phyloP scores from a whole-genome alignment of 1,284 basidiomycete genomes.

The Austropuccinia psidii region DNA sequence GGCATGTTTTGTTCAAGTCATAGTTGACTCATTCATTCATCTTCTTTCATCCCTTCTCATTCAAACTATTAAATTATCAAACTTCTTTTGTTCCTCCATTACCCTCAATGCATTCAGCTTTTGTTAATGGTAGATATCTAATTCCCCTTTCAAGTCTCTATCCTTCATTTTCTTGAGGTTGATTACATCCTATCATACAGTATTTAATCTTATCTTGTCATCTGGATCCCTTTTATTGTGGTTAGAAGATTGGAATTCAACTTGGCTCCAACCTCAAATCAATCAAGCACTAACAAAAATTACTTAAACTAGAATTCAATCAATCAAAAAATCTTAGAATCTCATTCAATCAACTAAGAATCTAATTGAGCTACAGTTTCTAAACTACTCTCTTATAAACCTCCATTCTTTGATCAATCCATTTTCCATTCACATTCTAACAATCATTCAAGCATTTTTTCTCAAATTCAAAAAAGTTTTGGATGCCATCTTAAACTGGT shows the following conservation, averaged over 20 bases:
- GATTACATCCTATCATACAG: constrained; percentile 77
- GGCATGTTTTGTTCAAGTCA: neutral
- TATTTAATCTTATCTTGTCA: constrained; percentile 76
- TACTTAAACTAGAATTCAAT: constrained; percentile 38
- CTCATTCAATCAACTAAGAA: constrained; percentile 39
- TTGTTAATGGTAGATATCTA: constrained; percentile 62
- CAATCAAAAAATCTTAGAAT: constrained; percentile 45
- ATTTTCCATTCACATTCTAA: constrained; percentile 28
- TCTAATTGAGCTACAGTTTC: neutral
- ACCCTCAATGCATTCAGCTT: constrained; percentile 56
- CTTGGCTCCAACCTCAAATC: constrained; percentile 75
- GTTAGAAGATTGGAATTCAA: constrained; percentile 85
- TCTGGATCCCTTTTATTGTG: constrained; percentile 90
- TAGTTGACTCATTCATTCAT: constrained; percentile 8
- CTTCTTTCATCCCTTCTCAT: constrained; percentile 5
- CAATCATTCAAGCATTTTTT: too few species aligned
- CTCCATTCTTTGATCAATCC: neutral
- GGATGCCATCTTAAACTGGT: constrained; percentile 17
- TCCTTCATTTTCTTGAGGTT: constrained; percentile 59
- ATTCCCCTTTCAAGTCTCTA: constrained; percentile 84
- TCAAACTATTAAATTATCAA: neutral
- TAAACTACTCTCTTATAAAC: constrained; percentile 22
- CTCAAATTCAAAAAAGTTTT: constrained; percentile 41
- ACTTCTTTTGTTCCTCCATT: constrained; percentile 6
- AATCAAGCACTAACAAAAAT: constrained; percentile 63